These are phyloP conservation scores for Trichoderma lentiforme DNA, from an alignment of 2,329 filamentous ascomycete genomes.

Conservation along the genomic window DNA sequence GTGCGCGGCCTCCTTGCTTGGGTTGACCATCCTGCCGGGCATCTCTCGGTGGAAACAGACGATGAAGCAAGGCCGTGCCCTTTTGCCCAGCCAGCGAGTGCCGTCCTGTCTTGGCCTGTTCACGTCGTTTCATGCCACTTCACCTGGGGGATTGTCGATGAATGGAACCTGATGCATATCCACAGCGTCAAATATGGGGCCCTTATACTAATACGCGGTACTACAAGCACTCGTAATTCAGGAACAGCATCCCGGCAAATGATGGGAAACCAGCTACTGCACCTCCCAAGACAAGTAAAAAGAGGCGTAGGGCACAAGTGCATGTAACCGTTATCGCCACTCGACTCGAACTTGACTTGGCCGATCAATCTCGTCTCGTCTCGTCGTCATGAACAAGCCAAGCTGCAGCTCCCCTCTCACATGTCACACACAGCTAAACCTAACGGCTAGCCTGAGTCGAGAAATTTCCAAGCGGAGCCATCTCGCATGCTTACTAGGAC, in stretches of 20 bases:
- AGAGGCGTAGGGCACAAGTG: not conserved
- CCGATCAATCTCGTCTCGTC: not conserved
- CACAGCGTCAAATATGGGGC: constrained; percentile 11
- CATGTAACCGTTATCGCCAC: not conserved
- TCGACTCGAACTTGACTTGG: not conserved
- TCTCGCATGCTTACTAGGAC: not conserved
- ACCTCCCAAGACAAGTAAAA: not conserved
- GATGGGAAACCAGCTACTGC: not conserved
- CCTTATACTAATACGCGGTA: not conserved
- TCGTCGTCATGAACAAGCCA: not conserved
- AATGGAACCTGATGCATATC: not conserved
- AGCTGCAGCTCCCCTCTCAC: not conserved
- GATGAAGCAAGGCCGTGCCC: not conserved
- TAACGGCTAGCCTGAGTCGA: not conserved
- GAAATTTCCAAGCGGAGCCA: not conserved
- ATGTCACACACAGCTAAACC: not conserved
- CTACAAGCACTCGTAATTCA: not conserved
- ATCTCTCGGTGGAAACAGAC: not conserved
- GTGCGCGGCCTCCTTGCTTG: not conserved
- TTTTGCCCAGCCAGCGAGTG: not conserved
- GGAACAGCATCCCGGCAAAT: not conserved
- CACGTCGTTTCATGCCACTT: not conserved
- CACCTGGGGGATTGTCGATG: not conserved
- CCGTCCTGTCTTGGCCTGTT: not conserved
- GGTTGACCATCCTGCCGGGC: not conserved